phyloP scores from a whole-genome alignment of 1,139 yeast species.

The Tardiomyces digboiensis region DNA sequence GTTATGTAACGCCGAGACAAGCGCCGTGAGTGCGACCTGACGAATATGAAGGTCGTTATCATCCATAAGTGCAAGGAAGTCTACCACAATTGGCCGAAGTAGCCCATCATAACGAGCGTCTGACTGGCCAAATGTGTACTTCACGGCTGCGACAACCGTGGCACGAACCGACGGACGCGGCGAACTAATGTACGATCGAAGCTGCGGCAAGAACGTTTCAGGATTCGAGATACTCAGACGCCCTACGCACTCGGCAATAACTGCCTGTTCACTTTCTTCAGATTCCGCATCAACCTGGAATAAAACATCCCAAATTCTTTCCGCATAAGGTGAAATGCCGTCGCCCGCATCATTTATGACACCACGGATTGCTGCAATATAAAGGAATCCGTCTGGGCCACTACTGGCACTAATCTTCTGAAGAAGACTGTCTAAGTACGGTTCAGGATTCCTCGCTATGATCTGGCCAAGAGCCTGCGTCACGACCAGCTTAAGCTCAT shows the following conservation, averaged over 20 bases:
- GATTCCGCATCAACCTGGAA: constrained; percentile 12
- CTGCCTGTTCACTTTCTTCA: constrained; percentile 23
- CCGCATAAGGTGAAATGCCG: constrained; percentile 3
- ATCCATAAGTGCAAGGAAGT: constrained; percentile 27
- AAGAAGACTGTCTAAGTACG: constrained; percentile 30
- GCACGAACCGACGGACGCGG: constrained; percentile 16
- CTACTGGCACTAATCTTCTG: constrained; percentile 16
- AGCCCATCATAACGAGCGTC: constrained; percentile 17
- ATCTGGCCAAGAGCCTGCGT: constrained; percentile 47
- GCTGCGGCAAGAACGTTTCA: constrained; percentile 19
- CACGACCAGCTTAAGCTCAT: constrained; percentile 30
- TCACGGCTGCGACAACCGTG: constrained; percentile 28
- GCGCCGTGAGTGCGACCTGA: constrained; percentile 49
- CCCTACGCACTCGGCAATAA: constrained; percentile 31
- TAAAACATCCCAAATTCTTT: constrained; percentile 7
- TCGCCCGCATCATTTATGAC: constrained; percentile 22
- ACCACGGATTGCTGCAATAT: constrained; percentile 33
- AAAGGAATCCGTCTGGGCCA: constrained; percentile 23
- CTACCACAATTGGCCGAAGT: constrained; percentile 27
- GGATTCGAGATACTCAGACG: constrained; percentile 24
- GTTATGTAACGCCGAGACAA: constrained; percentile 53
- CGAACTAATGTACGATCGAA: constrained; percentile 16
- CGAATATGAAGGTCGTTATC: constrained; percentile 25
- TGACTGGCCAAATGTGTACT: constrained; percentile 24
- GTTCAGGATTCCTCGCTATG: constrained; percentile 30